phyloP scores from a whole-genome alignment of 106 monocot species.

The Dendrobium officinale region DNA sequence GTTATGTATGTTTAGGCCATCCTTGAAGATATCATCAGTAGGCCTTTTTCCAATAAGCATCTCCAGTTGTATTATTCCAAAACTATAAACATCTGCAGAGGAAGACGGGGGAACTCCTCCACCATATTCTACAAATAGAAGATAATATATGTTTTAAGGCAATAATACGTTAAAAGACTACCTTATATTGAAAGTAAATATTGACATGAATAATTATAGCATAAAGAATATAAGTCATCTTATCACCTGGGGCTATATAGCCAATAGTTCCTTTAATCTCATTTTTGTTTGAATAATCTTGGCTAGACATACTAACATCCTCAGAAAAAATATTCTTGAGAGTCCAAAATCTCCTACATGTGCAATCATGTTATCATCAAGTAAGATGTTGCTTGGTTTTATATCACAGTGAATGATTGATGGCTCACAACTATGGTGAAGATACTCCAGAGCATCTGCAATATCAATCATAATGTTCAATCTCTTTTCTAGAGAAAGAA shows the following conservation, averaged over 20 bases:
- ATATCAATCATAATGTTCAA: slow-evolving; percentile 43
- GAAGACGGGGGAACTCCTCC: neutral
- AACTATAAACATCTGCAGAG: slow-evolving; percentile 19
- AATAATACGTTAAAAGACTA: no score
- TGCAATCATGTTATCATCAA: slow-evolving; percentile 36
- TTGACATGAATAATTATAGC: neutral
- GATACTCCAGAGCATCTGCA: slow-evolving; percentile 38
- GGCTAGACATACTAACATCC: neutral
- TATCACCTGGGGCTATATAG: neutral
- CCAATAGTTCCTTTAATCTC: slow-evolving; percentile 1
- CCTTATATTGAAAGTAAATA: neutral
- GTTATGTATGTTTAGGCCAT: neutral
- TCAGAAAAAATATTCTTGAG: slow-evolving; percentile 6
- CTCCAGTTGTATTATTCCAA: slow-evolving; percentile 11
- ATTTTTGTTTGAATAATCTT: neutral
- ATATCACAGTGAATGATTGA: slow-evolving; percentile 49
- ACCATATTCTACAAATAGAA: slow-evolving; percentile 12
- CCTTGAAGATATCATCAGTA: slow-evolving; percentile 12
- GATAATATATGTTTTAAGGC: neutral
- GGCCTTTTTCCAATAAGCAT: slow-evolving; percentile 16
- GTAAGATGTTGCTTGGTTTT: slow-evolving; percentile 12
- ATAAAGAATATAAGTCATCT: neutral
- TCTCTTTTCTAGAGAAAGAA: neutral
- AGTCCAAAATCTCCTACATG: slow-evolving; percentile 45
- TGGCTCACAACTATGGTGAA: slow-evolving; percentile 22